These are phyloP conservation scores for Candida ulmi DNA, from an alignment of 805 yeast genomes.

Conservation along the genomic window DNA sequence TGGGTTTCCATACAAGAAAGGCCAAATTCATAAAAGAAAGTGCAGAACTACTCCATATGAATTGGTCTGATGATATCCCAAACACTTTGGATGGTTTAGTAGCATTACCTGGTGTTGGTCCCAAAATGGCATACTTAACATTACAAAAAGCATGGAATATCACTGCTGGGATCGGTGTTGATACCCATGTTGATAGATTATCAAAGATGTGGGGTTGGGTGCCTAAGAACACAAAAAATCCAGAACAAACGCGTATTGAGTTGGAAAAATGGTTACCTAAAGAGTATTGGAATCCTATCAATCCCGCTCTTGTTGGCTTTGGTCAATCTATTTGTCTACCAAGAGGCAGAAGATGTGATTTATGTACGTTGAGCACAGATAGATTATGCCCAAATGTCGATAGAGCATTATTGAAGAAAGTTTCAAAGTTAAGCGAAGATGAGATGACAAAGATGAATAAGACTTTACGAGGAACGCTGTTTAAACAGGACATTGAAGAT, in stretches of 20 bases:
- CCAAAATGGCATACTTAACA: conserved; percentile 85
- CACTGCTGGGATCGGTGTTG: conserved; percentile 86
- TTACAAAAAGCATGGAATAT: conserved; percentile 79
- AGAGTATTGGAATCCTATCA: conserved; percentile 76
- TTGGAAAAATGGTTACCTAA: conserved; percentile 71
- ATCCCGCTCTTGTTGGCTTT: conserved; percentile 85
- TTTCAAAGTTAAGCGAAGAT: conserved; percentile 6
- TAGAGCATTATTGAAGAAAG: conserved; percentile 28
- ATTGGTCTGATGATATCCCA: conserved; percentile 69
- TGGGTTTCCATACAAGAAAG: conserved; percentile 84
- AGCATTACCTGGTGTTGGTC: conserved; percentile 87
- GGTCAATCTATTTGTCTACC: conserved; percentile 87
- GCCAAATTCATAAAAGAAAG: conserved; percentile 64
- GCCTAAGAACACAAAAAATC: conserved; percentile 42
- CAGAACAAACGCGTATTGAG: conserved; percentile 67
- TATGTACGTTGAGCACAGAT: conserved; percentile 51
- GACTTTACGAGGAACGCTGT: conserved; percentile 38
- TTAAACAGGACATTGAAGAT: conserved; percentile 33
- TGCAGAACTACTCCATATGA: conserved; percentile 42
- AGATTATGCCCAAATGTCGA: conserved; percentile 58
- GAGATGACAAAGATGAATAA: conserved; percentile 31
- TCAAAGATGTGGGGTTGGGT: conserved; percentile 83
- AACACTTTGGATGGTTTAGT: conserved; percentile 57
- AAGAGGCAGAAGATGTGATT: conserved; percentile 61
- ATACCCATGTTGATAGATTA: conserved; percentile 81